These are phyloP conservation scores for Novymonas esmeraldas DNA, from an alignment of 208 protist species.

Conservation along the genomic window DNA sequence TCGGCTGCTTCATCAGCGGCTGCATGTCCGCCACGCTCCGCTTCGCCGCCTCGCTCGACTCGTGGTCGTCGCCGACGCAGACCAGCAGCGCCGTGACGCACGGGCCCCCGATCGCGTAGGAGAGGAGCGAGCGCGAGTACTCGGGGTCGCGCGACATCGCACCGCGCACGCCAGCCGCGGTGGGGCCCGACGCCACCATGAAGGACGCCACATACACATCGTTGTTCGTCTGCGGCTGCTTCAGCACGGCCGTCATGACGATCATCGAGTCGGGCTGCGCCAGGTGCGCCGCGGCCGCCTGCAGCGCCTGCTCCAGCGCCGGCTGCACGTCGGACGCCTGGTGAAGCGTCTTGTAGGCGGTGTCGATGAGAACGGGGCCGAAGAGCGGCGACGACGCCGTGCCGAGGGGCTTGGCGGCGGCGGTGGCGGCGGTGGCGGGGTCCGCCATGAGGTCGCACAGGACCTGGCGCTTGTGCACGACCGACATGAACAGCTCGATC, in stretches of 20 bases:
- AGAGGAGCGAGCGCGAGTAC: conserved; percentile 54
- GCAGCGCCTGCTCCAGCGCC: conserved; percentile 33
- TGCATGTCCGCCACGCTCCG: conserved; percentile 28
- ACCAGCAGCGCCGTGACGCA: conserved; percentile 50
- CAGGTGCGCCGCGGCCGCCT: conserved; percentile 17
- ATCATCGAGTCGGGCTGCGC: conserved; percentile 34
- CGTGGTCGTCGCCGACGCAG: conserved; percentile 33
- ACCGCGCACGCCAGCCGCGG: conserved; percentile 30
- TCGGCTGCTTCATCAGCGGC: conserved; percentile 45
- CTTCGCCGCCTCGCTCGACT: conserved; percentile 20
- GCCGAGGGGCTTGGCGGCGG: conserved; percentile 25
- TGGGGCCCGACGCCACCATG: conserved; percentile 28
- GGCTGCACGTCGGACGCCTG: conserved; percentile 20
- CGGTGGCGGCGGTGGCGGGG: conserved; percentile 2
- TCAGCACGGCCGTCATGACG: conserved; percentile 49
- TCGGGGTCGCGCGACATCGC: conserved; percentile 38
- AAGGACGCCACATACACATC: conserved; percentile 60
- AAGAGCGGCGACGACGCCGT: conserved; percentile 60
- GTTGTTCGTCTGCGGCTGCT: conserved; percentile 36
- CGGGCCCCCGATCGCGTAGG: conserved; percentile 57
- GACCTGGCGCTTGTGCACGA: conserved; percentile 52
- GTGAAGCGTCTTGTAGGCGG: conserved; percentile 17
- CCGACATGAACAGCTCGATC: conserved; percentile 53
- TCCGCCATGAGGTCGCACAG: conserved; percentile 51
- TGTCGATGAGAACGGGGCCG: conserved; percentile 39